Evolutionary conservation across 2,329 filamentous ascomycete species (phyloP).

Genomic region (Niveomyces coronatus): DNA sequence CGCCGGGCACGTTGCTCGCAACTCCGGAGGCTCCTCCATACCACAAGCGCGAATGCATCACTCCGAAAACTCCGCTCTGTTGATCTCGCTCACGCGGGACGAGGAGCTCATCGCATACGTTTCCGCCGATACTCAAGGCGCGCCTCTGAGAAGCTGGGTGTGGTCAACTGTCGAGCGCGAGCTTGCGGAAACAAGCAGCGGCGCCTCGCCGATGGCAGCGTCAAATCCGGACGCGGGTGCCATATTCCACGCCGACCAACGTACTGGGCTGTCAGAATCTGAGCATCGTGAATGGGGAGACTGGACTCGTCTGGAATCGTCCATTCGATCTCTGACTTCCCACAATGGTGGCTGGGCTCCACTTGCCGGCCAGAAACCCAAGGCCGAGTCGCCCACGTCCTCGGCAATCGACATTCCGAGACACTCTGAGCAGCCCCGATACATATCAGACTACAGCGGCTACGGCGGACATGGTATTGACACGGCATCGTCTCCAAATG

Average conservation of each 20-base stretch:
- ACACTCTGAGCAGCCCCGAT: slow-evolving; percentile 6
- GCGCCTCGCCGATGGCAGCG: slow-evolving; percentile 11
- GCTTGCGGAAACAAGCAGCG: slow-evolving; percentile 17
- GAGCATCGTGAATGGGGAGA: slow-evolving; percentile 64
- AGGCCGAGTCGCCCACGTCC: slow-evolving; percentile 22
- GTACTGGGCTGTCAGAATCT: slow-evolving; percentile 43
- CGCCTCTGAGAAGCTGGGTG: slow-evolving; percentile 69
- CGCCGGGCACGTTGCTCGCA: slow-evolving; percentile 25
- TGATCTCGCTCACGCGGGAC: slow-evolving; percentile 41
- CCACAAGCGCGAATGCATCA: slow-evolving; percentile 21
- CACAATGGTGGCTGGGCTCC: slow-evolving; percentile 24
- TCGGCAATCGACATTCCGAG: slow-evolving; percentile 17
- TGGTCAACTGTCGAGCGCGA: slow-evolving; percentile 58
- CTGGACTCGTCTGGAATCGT: slow-evolving; percentile 62
- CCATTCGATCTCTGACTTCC: slow-evolving; percentile 24
- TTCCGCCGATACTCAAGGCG: slow-evolving; percentile 76
- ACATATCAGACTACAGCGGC: slow-evolving; percentile 12
- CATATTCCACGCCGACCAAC: slow-evolving; percentile 34
- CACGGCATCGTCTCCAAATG: slow-evolving; percentile 19
- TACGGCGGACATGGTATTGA: slow-evolving; percentile 17
- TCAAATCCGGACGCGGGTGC: slow-evolving; percentile 12
- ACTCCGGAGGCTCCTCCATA: slow-evolving; percentile 17
- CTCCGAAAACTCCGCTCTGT: slow-evolving; percentile 22
- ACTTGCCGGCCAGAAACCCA: slow-evolving; percentile 23
- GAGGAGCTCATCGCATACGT: slow-evolving; percentile 84